These are phyloP conservation scores for Blumeriella jaapii DNA, from an alignment of 2,329 filamentous ascomycete species.

Conservation along the genomic window DNA sequence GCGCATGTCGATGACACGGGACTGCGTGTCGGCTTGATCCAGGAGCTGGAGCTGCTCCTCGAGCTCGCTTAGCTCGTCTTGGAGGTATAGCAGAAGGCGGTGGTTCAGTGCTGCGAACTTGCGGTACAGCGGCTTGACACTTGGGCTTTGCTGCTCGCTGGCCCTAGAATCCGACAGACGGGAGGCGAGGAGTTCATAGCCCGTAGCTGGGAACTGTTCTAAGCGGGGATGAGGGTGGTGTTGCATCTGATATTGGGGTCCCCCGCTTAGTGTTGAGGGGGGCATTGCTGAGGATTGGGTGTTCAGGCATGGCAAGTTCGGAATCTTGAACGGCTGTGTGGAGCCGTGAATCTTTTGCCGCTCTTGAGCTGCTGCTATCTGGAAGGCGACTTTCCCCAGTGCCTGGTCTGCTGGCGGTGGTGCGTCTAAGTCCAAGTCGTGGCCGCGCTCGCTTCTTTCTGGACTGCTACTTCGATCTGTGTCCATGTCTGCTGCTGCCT, in stretches of 20 bases:
- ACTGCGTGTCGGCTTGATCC: slow-evolving; percentile 46
- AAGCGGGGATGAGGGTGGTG: slow-evolving; percentile 23
- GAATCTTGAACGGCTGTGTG: slow-evolving; percentile 20
- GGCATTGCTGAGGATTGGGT: slow-evolving; percentile 26
- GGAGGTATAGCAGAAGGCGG: slow-evolving; percentile 67
- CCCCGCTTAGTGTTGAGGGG: slow-evolving; percentile 29
- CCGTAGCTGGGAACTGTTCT: slow-evolving; percentile 37
- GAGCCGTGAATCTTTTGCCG: slow-evolving; percentile 20
- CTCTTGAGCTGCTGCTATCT: slow-evolving; percentile 25
- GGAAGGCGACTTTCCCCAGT: slow-evolving; percentile 23
- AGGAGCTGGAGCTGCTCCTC: slow-evolving; percentile 65
- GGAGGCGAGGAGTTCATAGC: slow-evolving; percentile 52
- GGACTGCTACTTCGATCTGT: slow-evolving; percentile 36
- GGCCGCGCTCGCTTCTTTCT: slow-evolving; percentile 30
- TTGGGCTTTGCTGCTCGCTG: slow-evolving; percentile 14
- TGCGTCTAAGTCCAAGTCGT: slow-evolving; percentile 10
- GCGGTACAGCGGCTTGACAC: slow-evolving; percentile 57
- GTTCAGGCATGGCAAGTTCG: slow-evolving; percentile 32
- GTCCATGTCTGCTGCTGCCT: slow-evolving; percentile 28
- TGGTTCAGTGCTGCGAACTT: slow-evolving; percentile 76
- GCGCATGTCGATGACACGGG: slow-evolving; percentile 15
- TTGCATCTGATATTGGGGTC: slow-evolving; percentile 26
- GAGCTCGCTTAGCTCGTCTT: slow-evolving; percentile 72
- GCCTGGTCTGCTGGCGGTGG: slow-evolving; percentile 13
- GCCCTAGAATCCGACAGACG: slow-evolving; percentile 32